Conservation (phyloP, 306 rosid species). For the Rosa chinensis region DNA sequence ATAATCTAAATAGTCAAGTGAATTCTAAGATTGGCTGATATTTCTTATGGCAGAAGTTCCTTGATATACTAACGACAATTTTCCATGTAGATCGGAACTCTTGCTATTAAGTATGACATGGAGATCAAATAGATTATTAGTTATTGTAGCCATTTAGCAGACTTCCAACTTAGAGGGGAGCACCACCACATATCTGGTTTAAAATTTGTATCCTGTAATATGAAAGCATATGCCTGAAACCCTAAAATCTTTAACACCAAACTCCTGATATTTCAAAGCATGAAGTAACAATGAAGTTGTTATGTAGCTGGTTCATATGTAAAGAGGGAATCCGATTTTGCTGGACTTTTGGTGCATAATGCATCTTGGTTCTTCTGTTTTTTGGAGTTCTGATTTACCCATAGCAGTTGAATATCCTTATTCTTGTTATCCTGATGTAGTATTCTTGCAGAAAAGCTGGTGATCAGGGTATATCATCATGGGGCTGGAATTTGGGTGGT, state of each 20-base stretch:
- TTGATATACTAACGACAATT: neutral
- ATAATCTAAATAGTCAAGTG: neutral
- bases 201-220: neutral
- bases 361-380: neutral
- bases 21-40: constrained; percentile 1
- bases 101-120: neutral
- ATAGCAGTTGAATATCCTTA: constrained; percentile 10
- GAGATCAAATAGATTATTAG: constrained; percentile 9
- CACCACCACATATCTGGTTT: neutral
- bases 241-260: neutral
- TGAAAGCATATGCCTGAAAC: neutral
- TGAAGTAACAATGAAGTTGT: neutral
- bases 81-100: neutral
- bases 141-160: neutral
- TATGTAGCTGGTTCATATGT: neutral
- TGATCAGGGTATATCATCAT: constrained; percentile 91
- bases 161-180: neutral
- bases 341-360: no score
- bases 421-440: constrained; percentile 14
- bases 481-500: constrained; percentile 98
- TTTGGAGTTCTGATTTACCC: neutral
- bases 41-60: neutral
- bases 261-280: neutral
- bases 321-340: neutral
- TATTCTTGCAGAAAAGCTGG: constrained; percentile 53